Evolutionary conservation across 805 yeast species (phyloP).

Genomic region (Phaffomyces antillensis): DNA sequence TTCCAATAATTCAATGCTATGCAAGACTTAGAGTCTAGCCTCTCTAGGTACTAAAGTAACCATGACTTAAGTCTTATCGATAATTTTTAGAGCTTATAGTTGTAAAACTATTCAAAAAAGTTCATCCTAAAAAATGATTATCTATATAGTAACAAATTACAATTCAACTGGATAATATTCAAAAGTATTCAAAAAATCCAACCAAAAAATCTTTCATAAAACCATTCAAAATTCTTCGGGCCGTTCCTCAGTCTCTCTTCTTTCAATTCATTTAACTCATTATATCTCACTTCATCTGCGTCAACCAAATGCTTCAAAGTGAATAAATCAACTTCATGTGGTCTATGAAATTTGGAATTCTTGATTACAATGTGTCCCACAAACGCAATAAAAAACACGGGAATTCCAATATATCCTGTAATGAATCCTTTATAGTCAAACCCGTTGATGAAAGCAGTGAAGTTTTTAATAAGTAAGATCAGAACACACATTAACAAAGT

Average conservation of each 20-base stretch:
- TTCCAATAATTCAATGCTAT: no score
- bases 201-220: slow-evolving; percentile 39
- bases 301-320: slow-evolving; percentile 41
- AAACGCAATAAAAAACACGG: slow-evolving; percentile 48
- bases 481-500: slow-evolving; percentile 48
- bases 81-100: no score
- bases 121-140: no score
- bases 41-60: no score
- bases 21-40: no score
- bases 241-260: slow-evolving; percentile 19
- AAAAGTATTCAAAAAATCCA: slow-evolving; percentile 45
- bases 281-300: slow-evolving; percentile 24
- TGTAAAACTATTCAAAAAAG: no score
- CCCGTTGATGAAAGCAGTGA: slow-evolving; percentile 59
- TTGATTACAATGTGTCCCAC: slow-evolving; percentile 53
- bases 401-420: slow-evolving; percentile 73
- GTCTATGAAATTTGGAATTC: slow-evolving; percentile 41
- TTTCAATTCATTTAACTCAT: slow-evolving; percentile 20
- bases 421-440: slow-evolving; percentile 62
- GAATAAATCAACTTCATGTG: slow-evolving; percentile 54
- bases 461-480: slow-evolving; percentile 59
- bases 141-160: no score
- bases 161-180: no score
- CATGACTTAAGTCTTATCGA: no score
- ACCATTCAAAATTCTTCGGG: slow-evolving; percentile 35